Evolutionary conservation across 805 yeast species (phyloP).

Genomic region (Saturnispora ahearnii): DNA sequence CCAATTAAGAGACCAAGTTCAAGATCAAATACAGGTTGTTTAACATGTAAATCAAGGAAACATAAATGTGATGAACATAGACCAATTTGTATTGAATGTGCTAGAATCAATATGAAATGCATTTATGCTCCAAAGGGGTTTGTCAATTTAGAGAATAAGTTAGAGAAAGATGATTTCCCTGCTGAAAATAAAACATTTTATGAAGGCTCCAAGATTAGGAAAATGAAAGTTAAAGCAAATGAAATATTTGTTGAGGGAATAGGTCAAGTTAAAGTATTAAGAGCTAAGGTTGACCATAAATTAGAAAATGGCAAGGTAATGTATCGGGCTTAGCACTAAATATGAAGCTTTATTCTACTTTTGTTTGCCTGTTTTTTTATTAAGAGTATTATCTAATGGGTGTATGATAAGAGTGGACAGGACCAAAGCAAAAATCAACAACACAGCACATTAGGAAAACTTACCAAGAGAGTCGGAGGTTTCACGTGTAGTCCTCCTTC

Average conservation of each 20-base stretch:
- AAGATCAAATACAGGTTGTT: constrained; percentile 38
- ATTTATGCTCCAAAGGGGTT: constrained; percentile 6
- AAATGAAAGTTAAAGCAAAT: not conserved
- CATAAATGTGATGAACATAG: constrained; percentile 48
- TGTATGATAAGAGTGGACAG: no score
- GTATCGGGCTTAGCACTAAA: not conserved
- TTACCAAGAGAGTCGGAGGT: no score
- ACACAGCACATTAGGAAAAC: no score
- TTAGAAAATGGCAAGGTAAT: constrained; percentile 3
- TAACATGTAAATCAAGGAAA: constrained; percentile 44
- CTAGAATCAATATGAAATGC: constrained; percentile 10
- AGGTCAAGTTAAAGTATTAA: constrained; percentile 3
- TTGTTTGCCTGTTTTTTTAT: not conserved
- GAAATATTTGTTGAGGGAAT: constrained; percentile 6
- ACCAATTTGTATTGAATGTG: constrained; percentile 35
- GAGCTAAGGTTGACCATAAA: constrained; percentile 8
- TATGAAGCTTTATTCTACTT: not conserved
- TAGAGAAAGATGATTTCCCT: not conserved
- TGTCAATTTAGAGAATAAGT: constrained; percentile 2
- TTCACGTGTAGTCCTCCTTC: no score
- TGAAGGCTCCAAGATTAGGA: not conserved
- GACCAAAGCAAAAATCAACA: no score
- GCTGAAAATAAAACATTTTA: not conserved
- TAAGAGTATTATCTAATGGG: not conserved
- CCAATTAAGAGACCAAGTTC: constrained; percentile 26